Conservation (phyloP, 768 basidiomycete genomes). For the Lactarius hatsudake region DNA sequence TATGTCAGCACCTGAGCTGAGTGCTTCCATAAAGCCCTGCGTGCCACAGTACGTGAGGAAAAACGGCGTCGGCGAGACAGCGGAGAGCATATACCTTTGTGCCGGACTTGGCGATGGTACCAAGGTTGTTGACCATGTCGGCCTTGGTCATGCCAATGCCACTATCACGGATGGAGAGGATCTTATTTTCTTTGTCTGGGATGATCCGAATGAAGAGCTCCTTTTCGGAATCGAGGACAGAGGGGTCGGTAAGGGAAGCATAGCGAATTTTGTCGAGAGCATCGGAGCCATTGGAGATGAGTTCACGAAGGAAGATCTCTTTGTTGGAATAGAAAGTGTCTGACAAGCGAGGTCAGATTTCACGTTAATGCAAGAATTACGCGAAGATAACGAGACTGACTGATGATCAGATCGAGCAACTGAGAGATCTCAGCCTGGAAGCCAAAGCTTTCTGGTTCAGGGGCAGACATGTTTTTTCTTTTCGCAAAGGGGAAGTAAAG, state of each 20-base stretch:
- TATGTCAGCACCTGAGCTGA: constrained; percentile 83
- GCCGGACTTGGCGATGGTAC: constrained; percentile 93
- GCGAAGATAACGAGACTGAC: constrained; percentile 43
- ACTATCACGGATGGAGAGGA: constrained; percentile 87
- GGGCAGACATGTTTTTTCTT: constrained; percentile 50
- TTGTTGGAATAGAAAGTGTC: constrained; percentile 99
- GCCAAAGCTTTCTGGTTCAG: constrained; percentile 74
- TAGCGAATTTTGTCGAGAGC: constrained; percentile 99
- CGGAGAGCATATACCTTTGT: constrained; percentile 66
- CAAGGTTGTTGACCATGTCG: constrained; percentile 98
- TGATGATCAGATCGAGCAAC: constrained; percentile 98
- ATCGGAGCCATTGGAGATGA: constrained; percentile 97
- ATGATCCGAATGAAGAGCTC: constrained; percentile 93
- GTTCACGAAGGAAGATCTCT: constrained; percentile 98
- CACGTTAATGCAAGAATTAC: background rate
- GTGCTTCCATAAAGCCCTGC: constrained; percentile 99
- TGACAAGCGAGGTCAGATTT: constrained; percentile 34
- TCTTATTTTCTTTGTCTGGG: constrained; percentile 94
- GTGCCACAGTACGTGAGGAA: constrained; percentile 10
- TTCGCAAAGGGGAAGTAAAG: constrained; percentile 24
- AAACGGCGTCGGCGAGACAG: background rate
- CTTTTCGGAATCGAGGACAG: constrained; percentile 85
- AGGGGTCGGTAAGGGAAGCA: constrained; percentile 89
- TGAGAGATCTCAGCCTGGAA: constrained; percentile 99
- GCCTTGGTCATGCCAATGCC: constrained; percentile 99